A percentile compares a stretch with the other conserved stretches of the same genome.
Conservation (phyloP, 2,329 filamentous ascomycete species). For the Zasmidium angulare region DNA sequence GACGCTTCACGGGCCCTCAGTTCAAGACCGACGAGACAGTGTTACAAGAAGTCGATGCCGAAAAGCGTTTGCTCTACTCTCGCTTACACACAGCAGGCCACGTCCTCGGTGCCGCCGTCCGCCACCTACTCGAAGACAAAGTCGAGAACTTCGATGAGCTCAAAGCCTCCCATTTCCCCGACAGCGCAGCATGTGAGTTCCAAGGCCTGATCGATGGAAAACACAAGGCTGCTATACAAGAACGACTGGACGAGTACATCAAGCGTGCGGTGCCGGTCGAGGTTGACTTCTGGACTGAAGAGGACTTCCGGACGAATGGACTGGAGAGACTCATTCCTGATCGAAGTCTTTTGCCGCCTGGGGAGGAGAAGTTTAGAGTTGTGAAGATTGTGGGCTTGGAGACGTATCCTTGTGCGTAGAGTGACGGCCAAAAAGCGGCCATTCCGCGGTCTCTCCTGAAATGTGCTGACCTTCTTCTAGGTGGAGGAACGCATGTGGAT, state of each 20-base stretch:
- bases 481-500: constrained; percentile 70
- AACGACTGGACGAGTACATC: constrained; percentile 59
- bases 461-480: too few species aligned
- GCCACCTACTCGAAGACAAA: constrained; percentile 54
- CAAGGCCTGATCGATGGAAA: constrained; percentile 63
- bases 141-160: constrained; percentile 61
- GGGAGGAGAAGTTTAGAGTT: constrained; percentile 61
- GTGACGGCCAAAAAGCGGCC: too few species aligned
- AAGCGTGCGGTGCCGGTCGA: constrained; percentile 57
- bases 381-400: constrained; percentile 69
- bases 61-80: constrained; percentile 63
- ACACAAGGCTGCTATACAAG: constrained; percentile 63
- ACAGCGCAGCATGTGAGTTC: constrained; percentile 67
- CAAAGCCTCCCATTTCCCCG: constrained; percentile 71
- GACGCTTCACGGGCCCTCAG: constrained; percentile 48
- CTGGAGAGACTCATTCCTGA: constrained; percentile 60
- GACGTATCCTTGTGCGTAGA: constrained; percentile 72
- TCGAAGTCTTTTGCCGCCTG: constrained; percentile 37
- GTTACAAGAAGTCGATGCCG: constrained; percentile 58
- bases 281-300: constrained; percentile 67
- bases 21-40: constrained; percentile 49
- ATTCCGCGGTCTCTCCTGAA: too few species aligned
- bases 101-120: constrained; percentile 66
- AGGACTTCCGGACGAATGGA: constrained; percentile 57
- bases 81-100: constrained; percentile 73